Percentiles rank a stretch among this genome's conserved stretches.
These are phyloP conservation scores for Aspergillus novoparasiticus DNA, from an alignment of 2,329 filamentous ascomycete genomes.

Conservation along the genomic window DNA sequence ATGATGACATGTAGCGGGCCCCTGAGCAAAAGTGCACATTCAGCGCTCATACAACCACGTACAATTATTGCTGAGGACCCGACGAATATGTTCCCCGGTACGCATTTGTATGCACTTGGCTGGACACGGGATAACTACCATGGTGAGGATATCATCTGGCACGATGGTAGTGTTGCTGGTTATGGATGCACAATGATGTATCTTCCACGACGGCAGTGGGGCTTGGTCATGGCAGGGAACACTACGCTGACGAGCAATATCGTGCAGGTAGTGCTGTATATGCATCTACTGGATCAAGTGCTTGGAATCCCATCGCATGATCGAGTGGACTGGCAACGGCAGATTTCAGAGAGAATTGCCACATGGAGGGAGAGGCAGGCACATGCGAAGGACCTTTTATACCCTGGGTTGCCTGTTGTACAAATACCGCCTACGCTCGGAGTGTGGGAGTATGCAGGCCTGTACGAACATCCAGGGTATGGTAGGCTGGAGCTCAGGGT, in stretches of 20 bases:
- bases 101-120: not conserved
- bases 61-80: conserved; percentile 15
- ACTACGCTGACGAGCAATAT: not conserved
- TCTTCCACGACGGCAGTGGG: not conserved
- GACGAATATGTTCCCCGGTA: not conserved
- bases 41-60: conserved; percentile 27
- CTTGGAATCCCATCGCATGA: not conserved
- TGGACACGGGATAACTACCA: not conserved
- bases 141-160: not conserved
- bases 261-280: not conserved
- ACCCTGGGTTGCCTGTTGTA: not conserved
- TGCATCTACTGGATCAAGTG: not conserved
- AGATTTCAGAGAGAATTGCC: not conserved
- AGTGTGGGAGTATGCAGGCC: not conserved
- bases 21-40: conserved; percentile 25
- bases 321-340: not conserved
- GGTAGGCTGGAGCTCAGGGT: not conserved
- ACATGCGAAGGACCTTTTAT: not conserved
- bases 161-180: not conserved
- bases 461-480: not conserved
- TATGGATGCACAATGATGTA: not conserved
- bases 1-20: conserved; percentile 31
- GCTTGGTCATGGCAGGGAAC: not conserved
- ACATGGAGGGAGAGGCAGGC: not conserved
- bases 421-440: not conserved